Evolutionary conservation across 1,284 basidiomycete species (phyloP), one percentile per base, ranked within the genome.

Genomic region (Cryptococcus deneoformans): DNA sequence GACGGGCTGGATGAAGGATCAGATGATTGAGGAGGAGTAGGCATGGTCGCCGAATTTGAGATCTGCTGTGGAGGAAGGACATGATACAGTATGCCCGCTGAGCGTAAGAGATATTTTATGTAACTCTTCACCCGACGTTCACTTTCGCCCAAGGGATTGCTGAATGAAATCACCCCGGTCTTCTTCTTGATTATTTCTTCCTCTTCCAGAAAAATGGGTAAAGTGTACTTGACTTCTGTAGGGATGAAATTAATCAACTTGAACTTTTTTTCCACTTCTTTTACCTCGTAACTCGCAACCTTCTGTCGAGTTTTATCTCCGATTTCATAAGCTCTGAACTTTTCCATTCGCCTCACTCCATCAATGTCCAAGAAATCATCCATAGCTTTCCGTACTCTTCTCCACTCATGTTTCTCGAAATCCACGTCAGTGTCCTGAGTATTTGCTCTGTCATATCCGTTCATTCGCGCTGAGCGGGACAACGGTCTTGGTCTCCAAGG

Each of bases 11-110:
- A 46, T 8, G 16, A n/a, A 16, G 29, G 14, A 7, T 43, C 34
- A 37, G 48, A 47, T 7, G 54, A 5, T 5, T n/a, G 49, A 46
- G 45, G n/a, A n/a, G n/a, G 8, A 44, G 50, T 14, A 44, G 29
- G 29, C 29, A 29, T 29, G 29, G 5, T 4, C 29, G 29, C 29
- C 29, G 29, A 29, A 29, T 29, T 29, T 29, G 29, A 29, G 29
- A 29, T 29, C 29, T 29, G 29, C 29, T 29, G 29, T 29, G 3
- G 29, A 3, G 70, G 62, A 5, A 76, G 54, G 11, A 73, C 73
- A 64, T 83, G 82, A 63, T 82, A 83, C 34, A 83, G 66, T 54
- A 83, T 81, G 1, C 82, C 82, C 0, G 77, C 73, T 20, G 79
- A 82, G 11, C 82, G 79, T 7, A 83, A 66, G 35, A 81, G 79